Evolutionary conservation across 768 basidiomycete genomes (phyloP).

Genomic region (Mycena albidolilacea): DNA sequence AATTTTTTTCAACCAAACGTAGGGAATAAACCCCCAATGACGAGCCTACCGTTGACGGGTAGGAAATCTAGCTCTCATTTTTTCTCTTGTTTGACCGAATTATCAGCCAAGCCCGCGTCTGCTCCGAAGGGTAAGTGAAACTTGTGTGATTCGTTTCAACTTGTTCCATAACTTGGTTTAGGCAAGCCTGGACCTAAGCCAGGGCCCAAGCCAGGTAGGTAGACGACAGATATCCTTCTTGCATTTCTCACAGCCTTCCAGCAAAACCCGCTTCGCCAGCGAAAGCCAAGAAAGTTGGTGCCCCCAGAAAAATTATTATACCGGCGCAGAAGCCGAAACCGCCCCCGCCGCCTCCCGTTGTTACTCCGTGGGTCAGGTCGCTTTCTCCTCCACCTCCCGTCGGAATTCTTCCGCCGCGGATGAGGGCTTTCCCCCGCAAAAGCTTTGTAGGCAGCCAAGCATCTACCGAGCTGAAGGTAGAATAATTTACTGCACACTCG

Average conservation of each 20-base stretch:
- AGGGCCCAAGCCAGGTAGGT: slow-evolving; percentile 12
- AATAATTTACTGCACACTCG: background rate
- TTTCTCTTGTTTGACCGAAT: background rate
- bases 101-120: slow-evolving; percentile 17
- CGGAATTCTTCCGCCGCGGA: slow-evolving; percentile 38
- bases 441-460: slow-evolving; percentile 22
- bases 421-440: slow-evolving; percentile 34
- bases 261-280: slow-evolving; percentile 31
- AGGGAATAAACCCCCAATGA: slow-evolving; percentile 24
- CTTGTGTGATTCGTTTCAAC: background rate
- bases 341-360: slow-evolving; percentile 8
- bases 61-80: background rate
- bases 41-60: slow-evolving; percentile 15
- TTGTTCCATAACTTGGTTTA: background rate
- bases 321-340: slow-evolving; percentile 34
- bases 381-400: slow-evolving; percentile 38
- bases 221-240: background rate
- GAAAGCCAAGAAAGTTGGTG: slow-evolving; percentile 31
- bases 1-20: slow-evolving; percentile 19
- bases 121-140: slow-evolving; percentile 19
- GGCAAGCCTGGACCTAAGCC: slow-evolving; percentile 37
- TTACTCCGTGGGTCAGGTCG: slow-evolving; percentile 16
- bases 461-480: slow-evolving; percentile 31
- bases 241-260: background rate
- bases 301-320: slow-evolving; percentile 31